A percentile compares a stretch with the other conserved stretches of the same genome.
phyloP scores from a whole-genome alignment of 768 basidiomycete genomes.

The Lentinus tigrinus region DNA sequence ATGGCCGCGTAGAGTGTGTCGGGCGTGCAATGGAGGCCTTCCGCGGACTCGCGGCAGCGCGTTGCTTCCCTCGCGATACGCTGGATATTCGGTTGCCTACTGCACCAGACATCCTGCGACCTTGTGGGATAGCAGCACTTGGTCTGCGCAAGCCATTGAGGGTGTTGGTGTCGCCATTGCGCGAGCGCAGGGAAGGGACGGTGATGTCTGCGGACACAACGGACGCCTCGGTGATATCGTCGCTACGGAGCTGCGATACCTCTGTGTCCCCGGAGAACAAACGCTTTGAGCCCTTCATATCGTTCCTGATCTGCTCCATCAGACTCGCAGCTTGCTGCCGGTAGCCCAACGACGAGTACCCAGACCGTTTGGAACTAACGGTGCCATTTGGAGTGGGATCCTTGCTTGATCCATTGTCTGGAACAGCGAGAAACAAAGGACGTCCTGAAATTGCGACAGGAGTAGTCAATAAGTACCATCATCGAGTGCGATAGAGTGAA shows the following conservation, averaged over 20 bases:
- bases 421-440: conserved; percentile 13
- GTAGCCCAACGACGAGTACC: conserved; percentile 65
- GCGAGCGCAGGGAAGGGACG: conserved; percentile 15
- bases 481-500: not conserved
- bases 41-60: conserved; percentile 38
- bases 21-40: conserved; percentile 33
- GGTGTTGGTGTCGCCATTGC: conserved; percentile 1
- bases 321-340: conserved; percentile 74
- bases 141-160: conserved; percentile 1
- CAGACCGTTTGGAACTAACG: conserved; percentile 31
- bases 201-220: conserved; percentile 7
- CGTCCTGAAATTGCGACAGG: not conserved
- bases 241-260: conserved; percentile 36
- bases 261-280: conserved; percentile 70
- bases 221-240: conserved; percentile 13
- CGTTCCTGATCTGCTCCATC: conserved; percentile 84
- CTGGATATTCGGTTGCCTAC: conserved; percentile 1
- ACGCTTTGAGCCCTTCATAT: conserved; percentile 73
- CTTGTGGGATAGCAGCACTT: not conserved
- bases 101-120: not conserved
- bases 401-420: conserved; percentile 16
- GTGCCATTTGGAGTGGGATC: conserved; percentile 23
- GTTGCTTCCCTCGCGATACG: conserved; percentile 19
- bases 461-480: not conserved
- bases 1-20: conserved; percentile 34